Evolutionary conservation across 108 stramenopile species (phyloP).

Genomic region (Schizochytrium sp.): DNA sequence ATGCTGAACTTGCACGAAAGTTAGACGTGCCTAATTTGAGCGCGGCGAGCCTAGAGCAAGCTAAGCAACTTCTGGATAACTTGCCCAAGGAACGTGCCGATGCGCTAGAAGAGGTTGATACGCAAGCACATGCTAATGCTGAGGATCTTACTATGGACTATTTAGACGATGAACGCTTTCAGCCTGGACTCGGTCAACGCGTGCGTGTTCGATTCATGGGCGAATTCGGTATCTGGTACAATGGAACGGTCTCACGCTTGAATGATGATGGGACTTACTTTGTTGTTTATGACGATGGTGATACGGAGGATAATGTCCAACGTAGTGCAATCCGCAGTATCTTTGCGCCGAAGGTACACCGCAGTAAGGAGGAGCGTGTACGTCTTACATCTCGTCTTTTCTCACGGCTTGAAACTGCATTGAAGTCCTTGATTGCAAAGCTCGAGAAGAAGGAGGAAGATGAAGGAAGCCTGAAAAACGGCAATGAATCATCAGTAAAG

Average conservation of each 20-base stretch:
- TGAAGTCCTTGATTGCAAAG: neutral
- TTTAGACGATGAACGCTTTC: conserved; percentile 33
- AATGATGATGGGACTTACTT: conserved; percentile 48
- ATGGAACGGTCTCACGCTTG: conserved; percentile 45
- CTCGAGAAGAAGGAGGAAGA: neutral
- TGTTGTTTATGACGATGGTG: conserved; percentile 62
- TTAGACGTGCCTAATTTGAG: neutral
- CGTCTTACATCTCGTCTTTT: neutral
- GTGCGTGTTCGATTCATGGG: conserved; percentile 15
- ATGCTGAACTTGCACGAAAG: conserved; percentile 2
- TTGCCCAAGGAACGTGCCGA: neutral
- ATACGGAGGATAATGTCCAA: conserved; percentile 53
- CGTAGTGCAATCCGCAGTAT: conserved; percentile 32
- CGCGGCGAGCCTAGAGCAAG: neutral
- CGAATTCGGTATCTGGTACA: conserved; percentile 59
- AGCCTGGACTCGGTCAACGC: conserved; percentile 53
- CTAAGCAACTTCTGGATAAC: conserved; percentile 15
- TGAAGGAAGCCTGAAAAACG: neutral
- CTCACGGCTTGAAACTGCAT: neutral
- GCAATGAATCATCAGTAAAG: neutral
- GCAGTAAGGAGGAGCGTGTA: neutral
- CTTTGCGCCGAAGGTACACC: conserved; percentile 7
- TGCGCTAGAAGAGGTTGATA: neutral
- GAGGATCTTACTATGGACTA: conserved; percentile 25
- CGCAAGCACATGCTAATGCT: neutral